These are phyloP conservation scores for Pseudogymnoascus sp. DNA, from an alignment of 2,329 filamentous ascomycete species.

Conservation along the genomic window DNA sequence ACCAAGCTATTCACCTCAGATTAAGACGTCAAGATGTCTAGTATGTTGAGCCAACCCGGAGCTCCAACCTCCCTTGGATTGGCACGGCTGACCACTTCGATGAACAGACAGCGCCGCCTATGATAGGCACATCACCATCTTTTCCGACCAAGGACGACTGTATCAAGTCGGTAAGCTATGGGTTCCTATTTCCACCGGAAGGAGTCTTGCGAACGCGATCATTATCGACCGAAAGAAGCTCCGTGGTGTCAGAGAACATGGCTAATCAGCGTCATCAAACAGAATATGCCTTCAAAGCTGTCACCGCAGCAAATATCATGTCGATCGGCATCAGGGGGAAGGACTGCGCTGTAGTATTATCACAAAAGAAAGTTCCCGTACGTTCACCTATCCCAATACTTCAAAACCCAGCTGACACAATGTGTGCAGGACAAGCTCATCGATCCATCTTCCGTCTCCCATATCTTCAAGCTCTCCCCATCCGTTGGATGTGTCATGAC, in stretches of 20 bases:
- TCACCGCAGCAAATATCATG: conserved; percentile 98
- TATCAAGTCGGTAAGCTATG: conserved; percentile 92
- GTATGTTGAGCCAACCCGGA: conserved; percentile 25
- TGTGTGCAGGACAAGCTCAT: conserved; percentile 85
- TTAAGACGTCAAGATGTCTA: conserved; percentile 30
- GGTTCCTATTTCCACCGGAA: neutral
- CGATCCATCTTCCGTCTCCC: conserved; percentile 91
- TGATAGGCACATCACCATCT: conserved; percentile 99
- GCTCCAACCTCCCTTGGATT: conserved; percentile 2
- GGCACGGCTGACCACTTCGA: conserved; percentile 20
- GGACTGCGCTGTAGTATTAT: conserved; percentile 92
- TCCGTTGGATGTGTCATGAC: conserved; percentile 98
- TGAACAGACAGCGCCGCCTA: conserved; percentile 73
- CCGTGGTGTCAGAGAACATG: conserved; percentile 4
- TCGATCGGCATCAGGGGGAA: conserved; percentile 93
- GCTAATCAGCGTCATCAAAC: conserved; percentile 20
- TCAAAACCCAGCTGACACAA: conserved; percentile 19
- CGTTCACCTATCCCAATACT: conserved; percentile 32
- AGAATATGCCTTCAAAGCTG: conserved; percentile 99
- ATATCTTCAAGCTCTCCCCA: conserved; percentile 94
- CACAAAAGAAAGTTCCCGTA: conserved; percentile 99
- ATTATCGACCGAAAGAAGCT: neutral
- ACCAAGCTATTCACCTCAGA: neutral
- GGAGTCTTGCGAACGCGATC: neutral
- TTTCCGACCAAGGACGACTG: conserved; percentile 94